Percentiles rank a stretch among this genome's conserved stretches.
Conservation (phyloP, 192 early-diverging fungal species). For the Backusella tarrabulga region DNA sequence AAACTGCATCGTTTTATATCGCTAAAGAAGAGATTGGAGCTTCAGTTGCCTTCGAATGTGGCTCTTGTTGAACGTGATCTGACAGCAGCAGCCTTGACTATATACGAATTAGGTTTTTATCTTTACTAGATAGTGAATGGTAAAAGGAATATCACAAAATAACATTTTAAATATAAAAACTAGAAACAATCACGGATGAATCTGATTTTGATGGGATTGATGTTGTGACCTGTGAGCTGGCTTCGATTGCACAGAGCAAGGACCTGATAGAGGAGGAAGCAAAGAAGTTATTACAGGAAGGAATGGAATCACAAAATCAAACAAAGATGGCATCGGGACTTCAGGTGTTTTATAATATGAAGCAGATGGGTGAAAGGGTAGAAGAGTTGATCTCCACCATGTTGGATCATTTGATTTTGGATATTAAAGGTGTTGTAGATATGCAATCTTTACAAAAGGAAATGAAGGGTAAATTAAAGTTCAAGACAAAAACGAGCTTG, state of each 20-base stretch:
- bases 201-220: conserved; percentile 65
- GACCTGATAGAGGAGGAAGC: conserved; percentile 46
- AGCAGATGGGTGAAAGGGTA: conserved; percentile 43
- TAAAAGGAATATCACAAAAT: not conserved
- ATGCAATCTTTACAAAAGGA: conserved; percentile 50
- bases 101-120: conserved; percentile 60
- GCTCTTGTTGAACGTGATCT: conserved; percentile 38
- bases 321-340: conserved; percentile 50
- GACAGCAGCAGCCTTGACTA: conserved; percentile 53
- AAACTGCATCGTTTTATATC: conserved; percentile 61
- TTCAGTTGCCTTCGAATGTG: conserved; percentile 43
- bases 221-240: conserved; percentile 55
- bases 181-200: conserved; percentile 56
- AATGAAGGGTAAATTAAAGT: conserved; percentile 38
- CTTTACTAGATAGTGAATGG: too few species aligned
- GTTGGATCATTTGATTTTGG: conserved; percentile 34
- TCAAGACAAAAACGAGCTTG: not conserved
- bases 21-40: conserved; percentile 54
- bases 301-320: conserved; percentile 45
- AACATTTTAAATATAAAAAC: not conserved
- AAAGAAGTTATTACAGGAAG: conserved; percentile 47
- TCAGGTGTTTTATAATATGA: conserved; percentile 53
- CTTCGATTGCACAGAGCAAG: conserved; percentile 44
- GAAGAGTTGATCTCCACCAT: conserved; percentile 37
- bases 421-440: conserved; percentile 50